phyloP scores from a whole-genome alignment of 257 asterid genomes.

The Lycium barbarum region DNA sequence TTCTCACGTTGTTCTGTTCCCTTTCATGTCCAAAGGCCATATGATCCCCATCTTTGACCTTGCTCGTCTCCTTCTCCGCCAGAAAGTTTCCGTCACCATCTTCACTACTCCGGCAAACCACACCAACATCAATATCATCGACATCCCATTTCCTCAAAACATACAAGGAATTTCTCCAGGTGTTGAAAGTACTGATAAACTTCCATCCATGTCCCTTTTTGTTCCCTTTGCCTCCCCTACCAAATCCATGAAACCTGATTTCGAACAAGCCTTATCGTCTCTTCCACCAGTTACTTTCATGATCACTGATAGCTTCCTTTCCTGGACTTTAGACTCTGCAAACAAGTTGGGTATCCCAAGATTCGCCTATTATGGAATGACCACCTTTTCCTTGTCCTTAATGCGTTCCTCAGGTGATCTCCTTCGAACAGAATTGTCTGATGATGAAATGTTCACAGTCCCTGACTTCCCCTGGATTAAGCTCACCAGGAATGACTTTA shows the following conservation, averaged over 20 bases:
- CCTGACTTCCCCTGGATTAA: constrained; percentile 53
- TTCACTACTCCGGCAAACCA: constrained; percentile 10
- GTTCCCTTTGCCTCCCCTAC: neutral
- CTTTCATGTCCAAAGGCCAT: constrained; percentile 16
- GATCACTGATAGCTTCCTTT: constrained; percentile 9
- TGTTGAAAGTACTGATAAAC: neutral
- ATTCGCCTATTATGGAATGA: constrained; percentile 55
- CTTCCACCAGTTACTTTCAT: neutral
- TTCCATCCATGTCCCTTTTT: constrained; percentile 7
- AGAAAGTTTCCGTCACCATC: neutral
- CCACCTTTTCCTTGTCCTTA: constrained; percentile 36
- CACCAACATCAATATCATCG: neutral
- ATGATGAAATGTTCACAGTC: constrained; percentile 48
- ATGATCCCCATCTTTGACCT: neutral
- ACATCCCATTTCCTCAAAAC: neutral
- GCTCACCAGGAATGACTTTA: constrained; percentile 36
- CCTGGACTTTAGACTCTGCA: constrained; percentile 23
- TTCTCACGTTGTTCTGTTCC: constrained; percentile 1
- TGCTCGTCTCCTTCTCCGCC: neutral
- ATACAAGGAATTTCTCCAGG: neutral
- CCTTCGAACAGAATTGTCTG: constrained; percentile 38
- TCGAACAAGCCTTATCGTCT: neutral
- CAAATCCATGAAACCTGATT: neutral
- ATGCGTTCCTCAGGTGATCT: neutral
- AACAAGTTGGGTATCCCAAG: constrained; percentile 52